Base-by-base conservation (phyloP, 2,329 filamentous ascomycete genomes). In the Thelonectria rubi region DNA sequence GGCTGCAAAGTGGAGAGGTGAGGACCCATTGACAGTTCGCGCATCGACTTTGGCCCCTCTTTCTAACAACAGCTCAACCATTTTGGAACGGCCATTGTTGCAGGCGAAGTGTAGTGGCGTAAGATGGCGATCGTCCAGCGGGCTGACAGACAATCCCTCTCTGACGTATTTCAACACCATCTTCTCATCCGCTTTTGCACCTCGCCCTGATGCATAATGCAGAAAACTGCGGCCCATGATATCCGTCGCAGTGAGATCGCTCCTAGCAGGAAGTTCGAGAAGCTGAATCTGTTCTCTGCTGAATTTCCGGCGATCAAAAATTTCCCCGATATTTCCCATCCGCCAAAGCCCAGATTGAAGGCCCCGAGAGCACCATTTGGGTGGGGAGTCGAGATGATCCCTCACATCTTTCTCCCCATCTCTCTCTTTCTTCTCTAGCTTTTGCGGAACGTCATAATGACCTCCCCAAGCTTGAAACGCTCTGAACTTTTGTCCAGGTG, bases 51-150 rank as follows among this genome's bases (percentile, higher is more conserved):
- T 30, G n/a, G 52, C 52, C 5, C 43, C 42, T 12, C 4, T 1
- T 26, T 7, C 26, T 5, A 46, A 17, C 5, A 55, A 43, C 5
- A 4, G 6, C 7, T 17, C 18, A 21, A 55, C 43, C 10, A 40
- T 14, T 5, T 11, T 4, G 14, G 9, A 1, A 5, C 17, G 18
- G 0, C 52, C 52, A 20, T n/a, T 3, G 14, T 20, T 5, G 62
- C 55, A 49, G 37, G 65, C 68, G 57, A 71, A 72, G 60, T 73
- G 69, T 15, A 73, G 58, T 24, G 72, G 69, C 14, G 69, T 72
- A 18, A 65, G 34, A 32, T 71, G 64, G 30, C 39, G 18, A 1
- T 49, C 42, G 17, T 65, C 63, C 12, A 51, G 24, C 7, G 7
- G 4, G 24, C 7, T 24, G 24, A 24, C 7, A 24, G 24, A 24